These are phyloP conservation scores for Boletus eberwhitei DNA, from an alignment of 768 basidiomycete species.

Conservation along the genomic window DNA sequence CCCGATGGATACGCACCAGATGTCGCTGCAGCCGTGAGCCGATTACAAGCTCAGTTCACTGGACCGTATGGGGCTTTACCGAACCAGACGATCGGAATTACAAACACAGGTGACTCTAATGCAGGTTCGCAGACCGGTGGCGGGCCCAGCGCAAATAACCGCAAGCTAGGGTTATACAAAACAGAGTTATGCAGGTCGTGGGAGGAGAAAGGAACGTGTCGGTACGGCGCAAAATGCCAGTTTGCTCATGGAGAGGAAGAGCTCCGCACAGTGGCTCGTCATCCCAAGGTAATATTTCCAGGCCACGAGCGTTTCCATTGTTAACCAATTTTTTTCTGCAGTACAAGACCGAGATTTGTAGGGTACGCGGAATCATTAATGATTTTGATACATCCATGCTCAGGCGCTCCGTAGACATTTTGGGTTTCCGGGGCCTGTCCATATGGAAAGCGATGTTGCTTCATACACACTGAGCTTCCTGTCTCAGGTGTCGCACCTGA, in stretches of 20 bases:
- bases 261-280: conserved; percentile 75
- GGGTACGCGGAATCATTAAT: conserved; percentile 45
- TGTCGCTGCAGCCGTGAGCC: conserved; percentile 55
- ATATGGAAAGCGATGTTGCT: conserved; percentile 90
- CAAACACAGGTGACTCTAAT: conserved; percentile 38
- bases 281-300: conserved; percentile 69
- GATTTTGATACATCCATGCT: background rate
- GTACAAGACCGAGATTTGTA: conserved; percentile 95
- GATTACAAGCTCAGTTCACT: conserved; percentile 53
- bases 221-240: conserved; percentile 87
- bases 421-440: conserved; percentile 94
- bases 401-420: conserved; percentile 59
- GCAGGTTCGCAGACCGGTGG: conserved; percentile 35
- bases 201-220: conserved; percentile 86
- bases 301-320: background rate
- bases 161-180: conserved; percentile 89
- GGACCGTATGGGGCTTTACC: conserved; percentile 53
- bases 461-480: conserved; percentile 87
- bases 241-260: conserved; percentile 93
- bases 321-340: conserved; percentile 30
- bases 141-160: conserved; percentile 87
- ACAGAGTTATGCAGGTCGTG: conserved; percentile 87
- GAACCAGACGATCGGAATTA: conserved; percentile 41
- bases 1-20: conserved; percentile 58
- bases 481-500: conserved; percentile 56